A percentile compares a stretch with the other conserved stretches of the same genome.
Conservation (phyloP, 2,329 filamentous ascomycete species). For the Botrytis hyacinthi region DNA sequence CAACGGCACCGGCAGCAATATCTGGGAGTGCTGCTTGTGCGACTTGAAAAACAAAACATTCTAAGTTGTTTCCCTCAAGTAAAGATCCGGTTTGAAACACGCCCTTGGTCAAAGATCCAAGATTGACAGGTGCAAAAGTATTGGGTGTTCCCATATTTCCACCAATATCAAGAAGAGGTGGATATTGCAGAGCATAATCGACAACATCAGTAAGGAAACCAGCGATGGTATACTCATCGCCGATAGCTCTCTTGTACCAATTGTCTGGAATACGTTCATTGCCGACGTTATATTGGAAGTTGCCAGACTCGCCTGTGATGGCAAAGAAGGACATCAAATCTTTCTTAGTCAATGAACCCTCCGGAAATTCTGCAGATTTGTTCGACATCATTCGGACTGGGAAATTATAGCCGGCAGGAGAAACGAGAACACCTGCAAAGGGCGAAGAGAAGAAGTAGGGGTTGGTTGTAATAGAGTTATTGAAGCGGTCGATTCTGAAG, state of each 20-base stretch:
- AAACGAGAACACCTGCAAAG: conserved; percentile 28
- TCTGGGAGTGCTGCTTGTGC: conserved; percentile 45
- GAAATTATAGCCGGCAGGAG: conserved; percentile 30
- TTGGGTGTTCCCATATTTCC: conserved; percentile 53
- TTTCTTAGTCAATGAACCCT: conserved; percentile 42
- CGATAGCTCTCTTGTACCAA: conserved; percentile 17
- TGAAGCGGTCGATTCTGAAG: conserved; percentile 9
- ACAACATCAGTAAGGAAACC: conserved; percentile 44
- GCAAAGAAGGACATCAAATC: conserved; percentile 38
- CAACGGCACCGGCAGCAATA: conserved; percentile 32
- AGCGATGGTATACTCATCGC: conserved; percentile 42
- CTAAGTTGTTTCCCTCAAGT: conserved; percentile 48
- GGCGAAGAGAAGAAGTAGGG: conserved; percentile 53
- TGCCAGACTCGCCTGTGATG: conserved; percentile 27
- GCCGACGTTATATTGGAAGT: conserved; percentile 20
- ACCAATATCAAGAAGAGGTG: conserved; percentile 48
- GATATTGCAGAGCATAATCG: conserved; percentile 42
- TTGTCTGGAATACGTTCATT: conserved; percentile 18
- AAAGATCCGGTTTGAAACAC: conserved; percentile 46
- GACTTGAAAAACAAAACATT: conserved; percentile 46
- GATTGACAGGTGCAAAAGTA: conserved; percentile 49
- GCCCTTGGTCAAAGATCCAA: conserved; percentile 45
- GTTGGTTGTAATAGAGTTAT: conserved; percentile 39
- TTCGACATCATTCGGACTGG: conserved; percentile 33
- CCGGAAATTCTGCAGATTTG: conserved; percentile 31